These are phyloP conservation scores for Colletotrichum viniferum DNA, from an alignment of 2,329 filamentous ascomycete species.

Conservation along the genomic window DNA sequence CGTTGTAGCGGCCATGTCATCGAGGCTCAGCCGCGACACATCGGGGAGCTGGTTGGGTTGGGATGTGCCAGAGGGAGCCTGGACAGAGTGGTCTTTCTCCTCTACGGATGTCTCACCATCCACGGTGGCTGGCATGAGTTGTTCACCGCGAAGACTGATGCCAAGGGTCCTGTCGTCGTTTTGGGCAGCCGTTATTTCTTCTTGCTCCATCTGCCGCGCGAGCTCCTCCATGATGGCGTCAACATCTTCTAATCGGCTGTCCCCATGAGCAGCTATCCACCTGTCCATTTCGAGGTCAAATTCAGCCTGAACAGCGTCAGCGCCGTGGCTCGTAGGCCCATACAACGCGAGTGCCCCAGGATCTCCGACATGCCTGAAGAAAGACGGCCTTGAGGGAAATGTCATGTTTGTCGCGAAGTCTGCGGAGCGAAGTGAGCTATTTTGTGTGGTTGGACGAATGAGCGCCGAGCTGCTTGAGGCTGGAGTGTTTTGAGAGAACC, in stretches of 20 bases:
- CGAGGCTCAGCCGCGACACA: not conserved
- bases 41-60: not conserved
- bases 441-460: not conserved
- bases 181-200: not conserved
- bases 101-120: not conserved
- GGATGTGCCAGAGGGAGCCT: not conserved
- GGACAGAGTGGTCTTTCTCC: not conserved
- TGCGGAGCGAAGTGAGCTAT: not conserved
- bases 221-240: slow-evolving; percentile 49
- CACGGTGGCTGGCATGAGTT: not conserved
- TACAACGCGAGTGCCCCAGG: not conserved
- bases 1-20: not conserved
- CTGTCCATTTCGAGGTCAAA: slow-evolving; percentile 45
- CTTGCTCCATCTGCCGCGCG: slow-evolving; percentile 40
- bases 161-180: not conserved
- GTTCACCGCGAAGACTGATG: not conserved
- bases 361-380: not conserved
- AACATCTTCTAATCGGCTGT: slow-evolving; percentile 39
- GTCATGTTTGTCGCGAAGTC: not conserved
- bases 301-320: slow-evolving; percentile 30
- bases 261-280: slow-evolving; percentile 43
- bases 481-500: not conserved
- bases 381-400: not conserved
- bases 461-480: not conserved
- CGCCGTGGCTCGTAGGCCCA: not conserved